phyloP scores from a whole-genome alignment of 2,329 filamentous ascomycete genomes.

The Hawksworthiomyces lignivorus region DNA sequence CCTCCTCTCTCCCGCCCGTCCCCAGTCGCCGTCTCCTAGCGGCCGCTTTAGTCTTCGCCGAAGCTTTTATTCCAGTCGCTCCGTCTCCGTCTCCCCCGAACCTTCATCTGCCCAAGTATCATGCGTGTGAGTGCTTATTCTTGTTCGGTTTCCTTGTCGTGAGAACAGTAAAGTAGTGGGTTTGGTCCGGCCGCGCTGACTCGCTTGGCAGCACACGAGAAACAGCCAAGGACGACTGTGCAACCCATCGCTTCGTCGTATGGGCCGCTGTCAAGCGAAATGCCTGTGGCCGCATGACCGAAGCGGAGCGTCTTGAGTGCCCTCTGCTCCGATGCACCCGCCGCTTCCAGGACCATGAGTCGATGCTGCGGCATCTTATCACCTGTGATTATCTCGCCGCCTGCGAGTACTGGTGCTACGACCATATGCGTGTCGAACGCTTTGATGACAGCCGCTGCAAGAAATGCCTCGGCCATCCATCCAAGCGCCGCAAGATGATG shows the following conservation, averaged over 20 bases:
- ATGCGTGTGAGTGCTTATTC: constrained; percentile 16
- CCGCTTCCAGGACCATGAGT: constrained; percentile 42
- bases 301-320: constrained; percentile 41
- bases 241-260: constrained; percentile 46
- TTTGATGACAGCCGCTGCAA: constrained; percentile 46
- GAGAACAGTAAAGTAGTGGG: too few species aligned
- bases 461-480: constrained; percentile 41
- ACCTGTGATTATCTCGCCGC: constrained; percentile 38
- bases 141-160: not conserved
- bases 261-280: constrained; percentile 51
- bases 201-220: constrained; percentile 32
- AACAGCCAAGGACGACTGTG: constrained; percentile 40
- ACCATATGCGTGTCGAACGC: constrained; percentile 43
- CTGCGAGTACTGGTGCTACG: constrained; percentile 50
- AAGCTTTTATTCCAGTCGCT: constrained; percentile 10
- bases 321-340: constrained; percentile 44
- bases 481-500: constrained; percentile 43
- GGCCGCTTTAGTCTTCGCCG: constrained; percentile 14
- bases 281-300: constrained; percentile 37
- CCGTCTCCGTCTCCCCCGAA: constrained; percentile 6
- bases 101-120: constrained; percentile 1
- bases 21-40: constrained; percentile 13
- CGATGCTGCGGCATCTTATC: constrained; percentile 46
- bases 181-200: not conserved
- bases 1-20: constrained; percentile 3